These are phyloP conservation scores for Rhododendron kiyosumense DNA, from an alignment of 148 eudicot genomes.

Conservation along the genomic window DNA sequence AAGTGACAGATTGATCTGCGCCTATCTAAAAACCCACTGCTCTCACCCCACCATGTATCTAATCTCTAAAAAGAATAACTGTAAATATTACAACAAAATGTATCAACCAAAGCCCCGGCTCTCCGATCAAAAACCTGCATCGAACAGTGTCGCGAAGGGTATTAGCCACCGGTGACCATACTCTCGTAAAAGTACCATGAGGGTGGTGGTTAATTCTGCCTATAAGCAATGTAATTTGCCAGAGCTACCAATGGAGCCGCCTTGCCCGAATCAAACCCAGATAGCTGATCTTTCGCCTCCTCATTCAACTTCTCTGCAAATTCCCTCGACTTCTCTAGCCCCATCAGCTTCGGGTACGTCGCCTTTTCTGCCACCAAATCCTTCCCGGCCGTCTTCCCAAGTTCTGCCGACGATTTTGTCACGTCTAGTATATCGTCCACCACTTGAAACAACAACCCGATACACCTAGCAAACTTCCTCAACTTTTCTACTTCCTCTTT, in stretches of 20 bases:
- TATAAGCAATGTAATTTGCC: conserved; percentile 36
- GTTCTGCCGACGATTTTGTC: conserved; percentile 31
- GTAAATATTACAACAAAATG: neutral
- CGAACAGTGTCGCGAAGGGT: neutral
- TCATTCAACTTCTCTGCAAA: conserved; percentile 30
- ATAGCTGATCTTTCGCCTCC: conserved; percentile 30
- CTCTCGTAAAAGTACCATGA: neutral
- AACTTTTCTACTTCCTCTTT: conserved; percentile 26
- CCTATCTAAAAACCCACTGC: neutral
- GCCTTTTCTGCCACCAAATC: conserved; percentile 30
- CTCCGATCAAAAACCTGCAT: neutral
- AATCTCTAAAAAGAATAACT: neutral
- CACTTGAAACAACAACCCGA: conserved; percentile 42
- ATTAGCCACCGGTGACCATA: neutral
- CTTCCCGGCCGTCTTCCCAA: conserved; percentile 42
- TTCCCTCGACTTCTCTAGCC: conserved; percentile 28
- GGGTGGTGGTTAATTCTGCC: conserved; percentile 25
- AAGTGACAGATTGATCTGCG: neutral
- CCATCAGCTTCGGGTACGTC: conserved; percentile 35
- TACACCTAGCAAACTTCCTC: conserved; percentile 31
- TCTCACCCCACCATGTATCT: neutral
- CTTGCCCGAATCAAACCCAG: conserved; percentile 22
- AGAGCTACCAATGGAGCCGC: conserved; percentile 36
- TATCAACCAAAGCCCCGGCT: neutral
- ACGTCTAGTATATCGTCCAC: conserved; percentile 42